phyloP scores from a whole-genome alignment of 108 stramenopile genomes.

The Craspedostauros australis region DNA sequence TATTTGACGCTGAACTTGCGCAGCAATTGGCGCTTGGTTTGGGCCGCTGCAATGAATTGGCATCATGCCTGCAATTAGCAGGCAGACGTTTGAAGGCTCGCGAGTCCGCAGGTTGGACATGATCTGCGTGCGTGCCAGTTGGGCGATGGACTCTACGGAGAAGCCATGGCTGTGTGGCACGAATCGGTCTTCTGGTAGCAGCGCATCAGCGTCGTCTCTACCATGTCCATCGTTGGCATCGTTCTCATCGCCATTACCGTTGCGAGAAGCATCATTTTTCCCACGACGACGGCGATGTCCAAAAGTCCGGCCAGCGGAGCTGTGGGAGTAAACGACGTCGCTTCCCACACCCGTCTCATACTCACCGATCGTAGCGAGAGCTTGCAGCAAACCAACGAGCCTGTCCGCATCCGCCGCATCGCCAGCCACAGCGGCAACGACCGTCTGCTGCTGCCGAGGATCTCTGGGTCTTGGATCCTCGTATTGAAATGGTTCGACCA shows the following conservation, averaged over 20 bases:
- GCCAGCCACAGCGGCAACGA: constrained; percentile 68
- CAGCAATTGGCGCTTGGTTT: background rate
- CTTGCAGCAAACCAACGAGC: constrained; percentile 38
- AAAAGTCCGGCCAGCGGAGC: background rate
- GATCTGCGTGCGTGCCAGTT: constrained; percentile 48
- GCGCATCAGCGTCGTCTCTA: constrained; percentile 11
- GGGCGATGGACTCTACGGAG: constrained; percentile 53
- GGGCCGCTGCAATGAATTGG: background rate
- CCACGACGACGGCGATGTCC: background rate
- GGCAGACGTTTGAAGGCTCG: constrained; percentile 38
- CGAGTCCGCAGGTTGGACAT: constrained; percentile 38
- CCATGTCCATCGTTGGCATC: no score
- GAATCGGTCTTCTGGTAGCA: constrained; percentile 1
- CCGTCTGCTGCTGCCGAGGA: constrained; percentile 31
- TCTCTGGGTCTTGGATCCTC: background rate
- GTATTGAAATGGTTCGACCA: constrained; percentile 22
- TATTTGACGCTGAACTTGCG: constrained; percentile 10
- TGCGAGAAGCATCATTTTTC: background rate
- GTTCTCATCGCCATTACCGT: background rate
- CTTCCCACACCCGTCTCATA: constrained; percentile 59
- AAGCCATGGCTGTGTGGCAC: no score
- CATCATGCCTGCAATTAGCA: constrained; percentile 67
- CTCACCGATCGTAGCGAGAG: constrained; percentile 46
- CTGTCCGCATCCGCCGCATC: constrained; percentile 67
- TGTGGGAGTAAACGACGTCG: constrained; percentile 41